These are phyloP conservation scores for Paramecium octaurelia DNA, from an alignment of 73 alveolate genomes.

Conservation along the genomic window DNA sequence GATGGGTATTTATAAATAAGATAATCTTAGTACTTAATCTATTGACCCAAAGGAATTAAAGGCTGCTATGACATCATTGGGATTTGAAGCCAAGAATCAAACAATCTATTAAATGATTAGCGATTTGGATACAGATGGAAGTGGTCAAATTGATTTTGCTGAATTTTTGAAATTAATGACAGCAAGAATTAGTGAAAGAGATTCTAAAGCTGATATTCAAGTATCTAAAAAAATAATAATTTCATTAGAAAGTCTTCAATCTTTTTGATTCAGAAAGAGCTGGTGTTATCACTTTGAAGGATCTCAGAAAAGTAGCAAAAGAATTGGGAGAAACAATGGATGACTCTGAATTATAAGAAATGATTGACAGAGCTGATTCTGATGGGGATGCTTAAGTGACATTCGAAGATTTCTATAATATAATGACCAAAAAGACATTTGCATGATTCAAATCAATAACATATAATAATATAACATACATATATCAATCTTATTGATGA, in stretches of 20 bases:
- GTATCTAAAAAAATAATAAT: background rate
- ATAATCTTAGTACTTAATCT: constrained; percentile 61
- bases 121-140: constrained; percentile 81
- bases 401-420: constrained; percentile 88
- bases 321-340: constrained; percentile 84
- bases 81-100: constrained; percentile 90
- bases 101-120: constrained; percentile 88
- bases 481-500: background rate
- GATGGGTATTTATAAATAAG: constrained; percentile 65
- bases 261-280: constrained; percentile 82
- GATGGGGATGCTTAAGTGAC: constrained; percentile 87
- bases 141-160: constrained; percentile 87
- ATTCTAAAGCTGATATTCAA: constrained; percentile 83
- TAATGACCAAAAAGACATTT: constrained; percentile 67
- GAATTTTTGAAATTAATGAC: constrained; percentile 88
- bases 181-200: constrained; percentile 85
- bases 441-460: constrained; percentile 47
- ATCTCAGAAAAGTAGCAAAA: constrained; percentile 80
- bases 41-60: constrained; percentile 93
- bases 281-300: constrained; percentile 78
- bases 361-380: constrained; percentile 87
- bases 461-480: background rate
- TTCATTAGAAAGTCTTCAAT: constrained; percentile 71
- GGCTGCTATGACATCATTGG: constrained; percentile 90
- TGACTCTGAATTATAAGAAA: constrained; percentile 86